Evolutionary conservation across 345 rosid genomes (phyloP), one percentile per base, ranked within the genome.

Genomic region (Ceriops decandra): DNA sequence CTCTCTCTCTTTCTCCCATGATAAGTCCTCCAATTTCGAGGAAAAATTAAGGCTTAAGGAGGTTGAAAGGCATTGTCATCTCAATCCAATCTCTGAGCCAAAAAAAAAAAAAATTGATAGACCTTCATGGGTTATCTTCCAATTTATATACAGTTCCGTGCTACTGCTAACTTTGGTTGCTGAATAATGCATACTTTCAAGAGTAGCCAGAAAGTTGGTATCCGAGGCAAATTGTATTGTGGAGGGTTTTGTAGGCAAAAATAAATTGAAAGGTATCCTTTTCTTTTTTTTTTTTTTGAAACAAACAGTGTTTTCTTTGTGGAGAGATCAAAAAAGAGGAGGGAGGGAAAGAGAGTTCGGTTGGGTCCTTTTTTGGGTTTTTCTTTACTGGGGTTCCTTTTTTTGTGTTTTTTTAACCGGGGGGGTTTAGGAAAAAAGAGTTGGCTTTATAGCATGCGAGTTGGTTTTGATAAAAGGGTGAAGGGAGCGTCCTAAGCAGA

Each of bases 381-480:
- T 11, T 5, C 27, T 46, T 19, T 67, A 26, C 16, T 35, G 51
- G 38, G 52, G 31, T 30, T 7, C n/a, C 54, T 62, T 38, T 62
- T 21, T 11, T 52, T 52, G 27, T 49, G 5, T 49, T 60, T 16
- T 64, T 64, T 21, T 69, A 36, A 6, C 30, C 11, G 61, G 17
- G 61, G 52, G 70, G 6, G 57, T 67, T 78, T 68, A 53, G 57
- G 67, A 42, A 42, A 65, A 76, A 69, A 66, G 81, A 70, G 62
- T 78, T 76, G 82, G 81, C 87, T 83, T 73, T 82, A 66, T 73
- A 76, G 78, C 76, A 84, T 85, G 85, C 82, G 76, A 77, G 77
- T 81, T 74, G 87, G 77, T 75, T 79, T 77, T 81, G 74, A 82
- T 81, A 88, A 81, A 24, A 81, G 76, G 57, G 78, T 38, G 79